Percentiles rank a stretch among this genome's conserved stretches.
Evolutionary conservation across 148 eudicot species (phyloP).

Genomic region (Pouteria glomerata): DNA sequence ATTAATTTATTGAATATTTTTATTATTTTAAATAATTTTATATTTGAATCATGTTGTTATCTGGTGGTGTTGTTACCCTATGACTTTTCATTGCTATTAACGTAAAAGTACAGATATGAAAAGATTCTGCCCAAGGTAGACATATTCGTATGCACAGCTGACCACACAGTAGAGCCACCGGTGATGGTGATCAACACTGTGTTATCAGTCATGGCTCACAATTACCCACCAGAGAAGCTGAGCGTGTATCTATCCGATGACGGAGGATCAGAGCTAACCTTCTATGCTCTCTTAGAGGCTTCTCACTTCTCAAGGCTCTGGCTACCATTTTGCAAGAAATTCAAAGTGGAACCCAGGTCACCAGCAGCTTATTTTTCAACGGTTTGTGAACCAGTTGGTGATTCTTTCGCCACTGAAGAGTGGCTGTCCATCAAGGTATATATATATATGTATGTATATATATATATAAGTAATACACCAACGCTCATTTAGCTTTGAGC

Average conservation of each 20-base stretch:
- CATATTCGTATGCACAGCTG: slow-evolving; percentile 20
- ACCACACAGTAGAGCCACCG: slow-evolving; percentile 19
- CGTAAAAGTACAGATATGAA: slow-evolving; percentile 14
- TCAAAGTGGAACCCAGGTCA: slow-evolving; percentile 5
- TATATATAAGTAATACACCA: too few species aligned
- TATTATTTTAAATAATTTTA: too few species aligned
- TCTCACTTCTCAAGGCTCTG: slow-evolving; percentile 12
- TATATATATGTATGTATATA: too few species aligned
- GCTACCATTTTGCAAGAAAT: slow-evolving; percentile 24
- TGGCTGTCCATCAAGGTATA: slow-evolving; percentile 10
- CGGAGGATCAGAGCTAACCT: slow-evolving; percentile 17
- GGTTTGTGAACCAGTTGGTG: background rate
- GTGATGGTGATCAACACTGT: slow-evolving; percentile 21
- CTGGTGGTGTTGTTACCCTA: too few species aligned
- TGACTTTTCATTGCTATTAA: too few species aligned
- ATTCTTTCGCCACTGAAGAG: background rate
- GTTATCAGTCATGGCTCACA: slow-evolving; percentile 11
- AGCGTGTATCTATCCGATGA: too few species aligned
- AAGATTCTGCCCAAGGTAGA: background rate
- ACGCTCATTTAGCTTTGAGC: too few species aligned
- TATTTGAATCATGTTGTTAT: too few species aligned
- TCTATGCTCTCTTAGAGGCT: slow-evolving; percentile 18
- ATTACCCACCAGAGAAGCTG: slow-evolving; percentile 22
- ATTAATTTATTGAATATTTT: too few species aligned
- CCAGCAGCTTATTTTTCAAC: slow-evolving; percentile 16